A percentile compares a stretch with the other conserved stretches of the same genome.
Evolutionary conservation across 176 grass and related monocot genomes (phyloP).

Genomic region (Eragrostis nindensis): DNA sequence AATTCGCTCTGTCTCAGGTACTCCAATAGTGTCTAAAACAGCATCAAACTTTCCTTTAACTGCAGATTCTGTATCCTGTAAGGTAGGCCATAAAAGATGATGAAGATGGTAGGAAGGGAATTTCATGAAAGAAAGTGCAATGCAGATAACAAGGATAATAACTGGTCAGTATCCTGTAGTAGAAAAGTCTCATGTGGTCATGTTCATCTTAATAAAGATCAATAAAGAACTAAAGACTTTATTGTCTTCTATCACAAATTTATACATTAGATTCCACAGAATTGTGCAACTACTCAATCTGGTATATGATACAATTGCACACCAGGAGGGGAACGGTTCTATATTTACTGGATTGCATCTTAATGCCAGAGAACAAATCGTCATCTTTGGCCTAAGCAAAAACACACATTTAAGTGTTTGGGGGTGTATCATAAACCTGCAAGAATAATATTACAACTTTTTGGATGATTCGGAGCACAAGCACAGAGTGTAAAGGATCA

Average conservation of each 20-base stretch:
- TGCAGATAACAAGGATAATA: background rate
- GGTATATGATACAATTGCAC: background rate
- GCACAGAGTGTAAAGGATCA: conserved; percentile 10
- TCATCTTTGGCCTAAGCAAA: background rate
- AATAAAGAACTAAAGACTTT: no score
- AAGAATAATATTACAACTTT: background rate
- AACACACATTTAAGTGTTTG: background rate
- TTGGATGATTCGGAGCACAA: background rate
- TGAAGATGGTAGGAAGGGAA: background rate
- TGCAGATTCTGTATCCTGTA: conserved; percentile 75
- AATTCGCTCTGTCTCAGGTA: conserved; percentile 87
- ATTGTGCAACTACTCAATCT: background rate
- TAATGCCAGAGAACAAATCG: background rate
- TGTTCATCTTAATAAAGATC: conserved; percentile 2
- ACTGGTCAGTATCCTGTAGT: background rate
- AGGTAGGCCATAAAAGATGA: conserved; percentile 35
- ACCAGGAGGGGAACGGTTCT: background rate
- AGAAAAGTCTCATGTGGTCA: conserved; percentile 1
- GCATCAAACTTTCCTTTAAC: conserved; percentile 90
- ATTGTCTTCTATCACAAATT: background rate
- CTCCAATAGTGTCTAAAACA: conserved; percentile 91
- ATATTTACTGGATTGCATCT: conserved; percentile 1
- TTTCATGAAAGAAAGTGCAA: conserved; percentile 10
- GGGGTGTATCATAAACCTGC: background rate
- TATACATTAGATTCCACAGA: background rate